phyloP scores from a whole-genome alignment of 1,139 yeast species.

The Sugiyamaella novakii region DNA sequence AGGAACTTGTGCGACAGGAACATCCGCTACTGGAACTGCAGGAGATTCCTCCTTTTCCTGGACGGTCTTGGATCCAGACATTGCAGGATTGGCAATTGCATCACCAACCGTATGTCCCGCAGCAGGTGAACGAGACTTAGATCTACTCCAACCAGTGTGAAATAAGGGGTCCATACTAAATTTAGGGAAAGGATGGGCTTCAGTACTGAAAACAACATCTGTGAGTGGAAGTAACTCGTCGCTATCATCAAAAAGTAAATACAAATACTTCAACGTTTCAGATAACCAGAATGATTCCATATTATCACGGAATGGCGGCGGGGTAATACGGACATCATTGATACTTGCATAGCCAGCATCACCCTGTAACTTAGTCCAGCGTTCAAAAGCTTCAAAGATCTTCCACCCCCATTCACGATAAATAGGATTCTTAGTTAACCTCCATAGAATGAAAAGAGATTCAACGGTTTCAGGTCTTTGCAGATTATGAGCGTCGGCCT shows the following conservation, averaged over 20 bases:
- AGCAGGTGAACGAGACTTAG: too few species aligned
- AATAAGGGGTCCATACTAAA: conserved; percentile 58
- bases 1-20: too few species aligned
- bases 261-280: conserved; percentile 87
- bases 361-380: conserved; percentile 55
- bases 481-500: conserved; percentile 73
- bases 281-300: conserved; percentile 95
- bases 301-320: conserved; percentile 63
- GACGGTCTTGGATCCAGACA: neutral
- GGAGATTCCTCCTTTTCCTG: neutral
- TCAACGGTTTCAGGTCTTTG: conserved; percentile 97
- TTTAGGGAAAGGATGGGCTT: conserved; percentile 88
- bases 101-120: neutral
- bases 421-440: conserved; percentile 77
- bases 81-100: neutral
- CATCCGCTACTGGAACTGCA: neutral
- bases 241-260: conserved; percentile 71
- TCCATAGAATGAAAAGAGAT: conserved; percentile 76
- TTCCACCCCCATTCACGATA: conserved; percentile 92
- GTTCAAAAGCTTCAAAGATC: conserved; percentile 70
- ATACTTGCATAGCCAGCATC: conserved; percentile 71
- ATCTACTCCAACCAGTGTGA: conserved; percentile 61
- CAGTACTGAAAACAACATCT: conserved; percentile 81
- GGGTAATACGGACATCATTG: conserved; percentile 58
- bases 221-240: conserved; percentile 57